phyloP scores from a whole-genome alignment of 164 flowering plant genomes.

The Santalum album region DNA sequence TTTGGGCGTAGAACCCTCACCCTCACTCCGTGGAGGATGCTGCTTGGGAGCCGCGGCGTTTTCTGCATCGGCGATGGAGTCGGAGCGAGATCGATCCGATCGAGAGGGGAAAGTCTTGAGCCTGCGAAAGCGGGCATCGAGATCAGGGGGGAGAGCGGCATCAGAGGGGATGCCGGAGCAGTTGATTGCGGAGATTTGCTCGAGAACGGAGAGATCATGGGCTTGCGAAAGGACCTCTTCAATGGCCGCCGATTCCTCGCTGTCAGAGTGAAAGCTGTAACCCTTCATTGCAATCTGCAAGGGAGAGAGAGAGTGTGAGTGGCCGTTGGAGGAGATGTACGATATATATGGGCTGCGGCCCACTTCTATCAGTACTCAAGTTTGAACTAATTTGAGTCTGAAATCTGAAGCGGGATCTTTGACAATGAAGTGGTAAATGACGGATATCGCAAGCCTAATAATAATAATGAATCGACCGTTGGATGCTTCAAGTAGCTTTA shows the following conservation, averaged over 20 bases:
- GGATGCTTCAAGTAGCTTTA: too few relatives aligned
- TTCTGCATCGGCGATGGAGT: conserved; percentile 4
- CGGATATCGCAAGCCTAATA: too few relatives aligned
- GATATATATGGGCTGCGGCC: too few relatives aligned
- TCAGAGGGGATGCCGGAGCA: conserved; percentile 49
- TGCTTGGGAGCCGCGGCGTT: conserved; percentile 2
- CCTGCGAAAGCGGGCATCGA: conserved; percentile 54
- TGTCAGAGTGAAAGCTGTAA: conserved; percentile 37
- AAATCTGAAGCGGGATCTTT: too few relatives aligned
- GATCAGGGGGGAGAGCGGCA: too few relatives aligned
- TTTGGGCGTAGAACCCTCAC: background rate
- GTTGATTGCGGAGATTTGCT: conserved; percentile 61
- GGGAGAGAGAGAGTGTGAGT: background rate
- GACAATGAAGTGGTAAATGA: too few relatives aligned
- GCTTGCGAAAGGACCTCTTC: conserved; percentile 59
- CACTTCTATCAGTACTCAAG: too few relatives aligned
- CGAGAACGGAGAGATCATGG: conserved; percentile 46
- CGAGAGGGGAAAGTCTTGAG: conserved; percentile 62
- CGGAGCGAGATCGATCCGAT: background rate
- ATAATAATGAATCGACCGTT: too few relatives aligned
- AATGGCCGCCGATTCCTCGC: conserved; percentile 45
- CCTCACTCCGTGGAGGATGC: too few relatives aligned
- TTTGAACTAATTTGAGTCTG: too few relatives aligned
- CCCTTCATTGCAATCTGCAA: conserved; percentile 46
- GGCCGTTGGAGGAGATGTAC: too few relatives aligned